A percentile compares a stretch with the other conserved stretches of the same genome.
phyloP scores from a whole-genome alignment of 2,329 filamentous ascomycete species.

The Pezicula rhizophila region DNA sequence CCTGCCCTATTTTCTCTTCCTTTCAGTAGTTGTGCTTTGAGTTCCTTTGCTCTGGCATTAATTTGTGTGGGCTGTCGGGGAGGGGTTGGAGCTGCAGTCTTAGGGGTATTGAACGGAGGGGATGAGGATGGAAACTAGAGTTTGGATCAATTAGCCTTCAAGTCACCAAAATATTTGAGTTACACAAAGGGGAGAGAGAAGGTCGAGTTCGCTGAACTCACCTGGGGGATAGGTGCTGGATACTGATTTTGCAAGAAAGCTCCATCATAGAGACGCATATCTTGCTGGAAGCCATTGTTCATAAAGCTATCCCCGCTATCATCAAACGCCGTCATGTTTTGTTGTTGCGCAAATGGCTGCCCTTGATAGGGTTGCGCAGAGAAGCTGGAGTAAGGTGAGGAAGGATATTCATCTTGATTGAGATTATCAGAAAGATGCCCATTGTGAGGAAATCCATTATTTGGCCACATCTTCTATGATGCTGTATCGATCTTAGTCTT shows the following conservation, averaged over 20 bases:
- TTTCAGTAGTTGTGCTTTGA: slow-evolving; percentile 26
- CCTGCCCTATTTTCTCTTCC: slow-evolving; percentile 15
- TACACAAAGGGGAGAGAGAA: neutral
- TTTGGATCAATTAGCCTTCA: slow-evolving; percentile 6
- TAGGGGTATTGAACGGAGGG: slow-evolving; percentile 11
- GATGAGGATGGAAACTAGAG: slow-evolving; percentile 15
- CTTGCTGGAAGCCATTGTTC: slow-evolving; percentile 14
- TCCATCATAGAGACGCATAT: slow-evolving; percentile 17
- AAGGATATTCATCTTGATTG: slow-evolving; percentile 18
- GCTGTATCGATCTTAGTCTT: neutral
- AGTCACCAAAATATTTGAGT: neutral
- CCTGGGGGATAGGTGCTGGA: slow-evolving; percentile 13
- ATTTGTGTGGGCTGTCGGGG: slow-evolving; percentile 16
- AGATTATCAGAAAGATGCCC: slow-evolving; percentile 16
- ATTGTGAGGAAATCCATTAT: slow-evolving; percentile 21
- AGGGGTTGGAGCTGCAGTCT: slow-evolving; percentile 5
- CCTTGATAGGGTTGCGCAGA: slow-evolving; percentile 3
- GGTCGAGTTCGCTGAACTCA: slow-evolving; percentile 12
- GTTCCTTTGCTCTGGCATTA: slow-evolving; percentile 23
- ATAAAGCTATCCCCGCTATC: slow-evolving; percentile 12
- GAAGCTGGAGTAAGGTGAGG: slow-evolving; percentile 7
- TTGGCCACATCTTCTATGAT: slow-evolving; percentile 20
- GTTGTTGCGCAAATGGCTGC: slow-evolving; percentile 14
- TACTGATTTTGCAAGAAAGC: slow-evolving; percentile 20
- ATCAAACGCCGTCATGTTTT: slow-evolving; percentile 13